phyloP scores from a whole-genome alignment of 805 yeast genomes.

The Tetrapisispora nanseiensis region DNA sequence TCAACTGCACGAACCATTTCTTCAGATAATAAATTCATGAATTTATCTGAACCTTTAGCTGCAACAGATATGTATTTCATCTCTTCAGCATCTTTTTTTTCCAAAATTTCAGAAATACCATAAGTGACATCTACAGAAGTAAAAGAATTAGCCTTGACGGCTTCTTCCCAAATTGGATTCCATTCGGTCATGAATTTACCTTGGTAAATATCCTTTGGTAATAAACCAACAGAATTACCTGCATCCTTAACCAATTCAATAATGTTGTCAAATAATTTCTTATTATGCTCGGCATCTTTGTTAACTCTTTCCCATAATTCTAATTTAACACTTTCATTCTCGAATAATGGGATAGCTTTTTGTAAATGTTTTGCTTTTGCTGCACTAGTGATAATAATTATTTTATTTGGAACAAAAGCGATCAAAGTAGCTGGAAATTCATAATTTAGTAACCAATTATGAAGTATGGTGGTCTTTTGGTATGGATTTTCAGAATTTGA shows the following conservation, averaged over 20 bases:
- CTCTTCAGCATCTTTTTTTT: conserved; percentile 73
- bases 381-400: conserved; percentile 63
- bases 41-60: conserved; percentile 61
- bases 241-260: conserved; percentile 34
- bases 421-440: conserved; percentile 91
- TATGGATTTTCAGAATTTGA: conserved; percentile 83
- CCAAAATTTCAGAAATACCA: conserved; percentile 51
- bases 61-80: conserved; percentile 56
- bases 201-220: conserved; percentile 65
- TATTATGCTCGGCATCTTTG: conserved; percentile 72
- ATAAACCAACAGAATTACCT: conserved; percentile 51
- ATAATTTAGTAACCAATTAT: conserved; percentile 87
- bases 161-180: conserved; percentile 37
- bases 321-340: conserved; percentile 42
- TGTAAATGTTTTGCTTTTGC: conserved; percentile 73
- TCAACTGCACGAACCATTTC: conserved; percentile 83
- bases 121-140: conserved; percentile 40
- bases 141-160: conserved; percentile 33
- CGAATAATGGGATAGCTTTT: conserved; percentile 25
- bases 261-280: conserved; percentile 51
- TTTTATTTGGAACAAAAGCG: conserved; percentile 48
- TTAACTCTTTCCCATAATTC: conserved; percentile 59
- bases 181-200: conserved; percentile 85
- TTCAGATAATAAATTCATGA: conserved; percentile 76
- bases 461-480: conserved; percentile 76